These are phyloP conservation scores for Oryza rufipogon DNA, from an alignment of 176 grass and related monocot genomes.

Conservation along the genomic window DNA sequence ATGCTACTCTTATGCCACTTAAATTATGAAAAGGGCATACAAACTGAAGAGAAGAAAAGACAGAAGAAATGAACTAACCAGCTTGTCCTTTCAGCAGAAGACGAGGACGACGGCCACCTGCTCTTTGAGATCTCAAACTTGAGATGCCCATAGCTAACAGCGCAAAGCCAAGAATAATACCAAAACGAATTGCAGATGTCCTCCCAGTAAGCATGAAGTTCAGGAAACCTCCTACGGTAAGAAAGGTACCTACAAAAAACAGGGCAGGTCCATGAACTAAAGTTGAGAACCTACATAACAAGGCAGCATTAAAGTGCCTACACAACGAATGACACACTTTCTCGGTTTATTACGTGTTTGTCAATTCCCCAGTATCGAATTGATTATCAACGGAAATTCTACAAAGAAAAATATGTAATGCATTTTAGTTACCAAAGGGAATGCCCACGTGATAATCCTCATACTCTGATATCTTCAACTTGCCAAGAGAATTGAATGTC, in stretches of 20 bases:
- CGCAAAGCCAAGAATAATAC: slow-evolving; percentile 79
- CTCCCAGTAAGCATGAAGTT: slow-evolving; percentile 92
- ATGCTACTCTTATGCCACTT: background rate
- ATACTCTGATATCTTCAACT: slow-evolving; percentile 61
- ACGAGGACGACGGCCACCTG: slow-evolving; percentile 44
- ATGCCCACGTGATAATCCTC: slow-evolving; percentile 88
- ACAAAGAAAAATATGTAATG: background rate
- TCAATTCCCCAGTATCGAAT: background rate
- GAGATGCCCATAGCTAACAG: slow-evolving; percentile 71
- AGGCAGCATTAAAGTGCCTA: slow-evolving; percentile 2
- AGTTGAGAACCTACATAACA: slow-evolving; percentile 6
- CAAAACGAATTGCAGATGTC: slow-evolving; percentile 86
- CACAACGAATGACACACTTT: background rate
- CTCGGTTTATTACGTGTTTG: background rate
- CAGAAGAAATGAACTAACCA: slow-evolving; percentile 65
- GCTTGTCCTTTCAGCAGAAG: slow-evolving; percentile 84
- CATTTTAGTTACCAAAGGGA: slow-evolving; percentile 70
- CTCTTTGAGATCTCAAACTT: slow-evolving; percentile 76
- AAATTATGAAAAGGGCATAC: background rate
- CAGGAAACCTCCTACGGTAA: slow-evolving; percentile 73
- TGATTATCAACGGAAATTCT: slow-evolving; percentile 1
- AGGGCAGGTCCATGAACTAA: slow-evolving; percentile 18
- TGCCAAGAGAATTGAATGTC: slow-evolving; percentile 56
- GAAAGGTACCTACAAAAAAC: slow-evolving; percentile 70
- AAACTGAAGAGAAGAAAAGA: slow-evolving; percentile 10